Evolutionary conservation across 1,139 yeast genomes (phyloP).

Genomic region (Diutina sp.): DNA sequence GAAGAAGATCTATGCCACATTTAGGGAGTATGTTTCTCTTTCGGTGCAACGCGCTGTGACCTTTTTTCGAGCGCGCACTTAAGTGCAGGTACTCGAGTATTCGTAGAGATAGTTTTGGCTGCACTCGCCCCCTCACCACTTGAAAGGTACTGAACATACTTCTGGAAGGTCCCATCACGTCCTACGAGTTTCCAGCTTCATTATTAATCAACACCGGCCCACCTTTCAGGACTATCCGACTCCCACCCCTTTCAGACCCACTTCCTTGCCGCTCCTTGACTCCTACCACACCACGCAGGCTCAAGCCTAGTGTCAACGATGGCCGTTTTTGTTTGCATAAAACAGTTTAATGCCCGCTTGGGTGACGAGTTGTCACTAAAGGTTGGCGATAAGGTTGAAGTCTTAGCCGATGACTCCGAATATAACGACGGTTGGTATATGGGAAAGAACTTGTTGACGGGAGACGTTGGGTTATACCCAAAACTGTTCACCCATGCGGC

Average conservation of each 20-base stretch:
- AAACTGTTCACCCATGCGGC: constrained; percentile 60
- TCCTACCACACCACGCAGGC: not conserved
- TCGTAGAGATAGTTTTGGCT: not conserved
- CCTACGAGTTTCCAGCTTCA: not conserved
- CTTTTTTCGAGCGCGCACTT: not conserved
- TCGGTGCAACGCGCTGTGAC: not conserved
- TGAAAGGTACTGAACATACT: not conserved
- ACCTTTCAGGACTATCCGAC: not conserved
- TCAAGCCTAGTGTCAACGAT: not conserved
- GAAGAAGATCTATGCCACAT: not conserved
- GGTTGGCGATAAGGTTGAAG: constrained; percentile 80
- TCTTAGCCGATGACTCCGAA: constrained; percentile 83
- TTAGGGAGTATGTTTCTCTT: not conserved
- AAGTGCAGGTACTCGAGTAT: not conserved
- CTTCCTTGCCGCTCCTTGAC: not conserved
- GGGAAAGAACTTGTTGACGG: constrained; percentile 67
- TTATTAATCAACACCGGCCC: not conserved
- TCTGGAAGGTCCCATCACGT: not conserved
- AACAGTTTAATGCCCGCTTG: constrained; percentile 74
- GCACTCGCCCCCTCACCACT: not conserved
- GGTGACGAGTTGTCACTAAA: constrained; percentile 78
- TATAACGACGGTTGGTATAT: constrained; percentile 96
- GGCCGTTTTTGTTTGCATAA: constrained; percentile 22
- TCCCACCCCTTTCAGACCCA: not conserved
- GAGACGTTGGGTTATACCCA: constrained; percentile 79